Percentiles rank a stretch among this genome's conserved stretches.
Conservation (phyloP, 495 filamentous ascomycete species). For the Hyaloscypha hepaticicola region DNA sequence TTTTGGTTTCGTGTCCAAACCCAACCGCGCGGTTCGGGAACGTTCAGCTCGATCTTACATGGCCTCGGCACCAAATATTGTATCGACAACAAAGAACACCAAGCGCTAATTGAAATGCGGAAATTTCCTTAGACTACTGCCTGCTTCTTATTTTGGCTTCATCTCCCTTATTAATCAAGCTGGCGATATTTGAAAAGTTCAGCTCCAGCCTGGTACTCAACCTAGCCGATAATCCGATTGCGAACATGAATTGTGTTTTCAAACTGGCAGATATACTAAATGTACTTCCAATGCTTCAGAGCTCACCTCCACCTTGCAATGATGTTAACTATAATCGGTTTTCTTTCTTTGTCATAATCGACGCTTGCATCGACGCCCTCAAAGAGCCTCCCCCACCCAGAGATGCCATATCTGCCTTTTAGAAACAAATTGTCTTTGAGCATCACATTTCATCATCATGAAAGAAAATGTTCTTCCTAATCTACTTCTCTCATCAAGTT, state of each 20-base stretch:
- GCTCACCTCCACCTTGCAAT: not conserved
- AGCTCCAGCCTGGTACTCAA: not conserved
- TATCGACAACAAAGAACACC: not conserved
- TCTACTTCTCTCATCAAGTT: not conserved
- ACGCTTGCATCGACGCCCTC: not conserved
- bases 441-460: not conserved
- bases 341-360: not conserved
- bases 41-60: not conserved
- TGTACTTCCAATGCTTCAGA: not conserved
- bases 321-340: not conserved
- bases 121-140: not conserved
- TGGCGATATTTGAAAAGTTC: not conserved
- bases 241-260: not conserved
- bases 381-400: not conserved
- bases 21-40: not conserved
- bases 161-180: not conserved
- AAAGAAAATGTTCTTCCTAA: not conserved
- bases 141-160: not conserved
- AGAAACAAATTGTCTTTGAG: not conserved
- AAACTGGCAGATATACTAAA: not conserved
- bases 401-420: not conserved
- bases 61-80: not conserved
- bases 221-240: not conserved
- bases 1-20: not conserved
- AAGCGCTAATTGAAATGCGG: not conserved